Base-by-base conservation (phyloP, 768 basidiomycete genomes). In the Russula brevipes region DNA sequence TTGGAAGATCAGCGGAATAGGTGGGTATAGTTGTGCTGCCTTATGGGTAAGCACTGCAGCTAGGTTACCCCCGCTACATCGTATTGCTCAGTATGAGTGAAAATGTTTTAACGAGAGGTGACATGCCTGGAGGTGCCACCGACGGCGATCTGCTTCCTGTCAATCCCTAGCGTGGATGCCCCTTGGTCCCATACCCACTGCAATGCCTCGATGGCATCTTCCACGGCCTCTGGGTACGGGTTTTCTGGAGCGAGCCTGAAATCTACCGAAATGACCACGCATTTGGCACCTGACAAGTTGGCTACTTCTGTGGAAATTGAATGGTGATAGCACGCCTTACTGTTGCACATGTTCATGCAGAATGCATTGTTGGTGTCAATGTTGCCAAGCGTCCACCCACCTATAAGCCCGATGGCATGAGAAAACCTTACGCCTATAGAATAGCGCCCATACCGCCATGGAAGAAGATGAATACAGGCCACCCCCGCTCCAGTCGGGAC, bases 361-460 rank as follows among this genome's bases (percentile, higher is more conserved):
- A 91, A 86, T 5, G 82, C 75, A n/a, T 80, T 81, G 63, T 86
- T 85, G 31, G 81, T 81, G 30, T 70, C 70, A 66, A 88, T 85
- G 59, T 77, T 84, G 0, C 89, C 89, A 1, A 90, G 76, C 0
- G 87, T 88, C 89, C 89, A 89, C 39, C 89, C 89, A 46, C 89
- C 88, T 86, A 67, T 5, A 14, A 24, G 47, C 35, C 31, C 14
- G 11, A 11, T 24, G 30, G 5, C 24, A 19, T 54, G 35, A 54
- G 51, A 54, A 45, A 19, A n/a, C 36, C 36, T 12, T 10, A 54
- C n/a, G 38, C n/a, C 16, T 12, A 36, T 12, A 8, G 24, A 14
- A 10, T 50, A 33, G 54, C 54, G 19, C 12, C 58, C 79, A 59
- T 63, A 82, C 88, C 88, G 57, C 89, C 89, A 65, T 89, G 89